Conservation (phyloP, 2,329 filamentous ascomycete species). For the Epichloe uncinata region DNA sequence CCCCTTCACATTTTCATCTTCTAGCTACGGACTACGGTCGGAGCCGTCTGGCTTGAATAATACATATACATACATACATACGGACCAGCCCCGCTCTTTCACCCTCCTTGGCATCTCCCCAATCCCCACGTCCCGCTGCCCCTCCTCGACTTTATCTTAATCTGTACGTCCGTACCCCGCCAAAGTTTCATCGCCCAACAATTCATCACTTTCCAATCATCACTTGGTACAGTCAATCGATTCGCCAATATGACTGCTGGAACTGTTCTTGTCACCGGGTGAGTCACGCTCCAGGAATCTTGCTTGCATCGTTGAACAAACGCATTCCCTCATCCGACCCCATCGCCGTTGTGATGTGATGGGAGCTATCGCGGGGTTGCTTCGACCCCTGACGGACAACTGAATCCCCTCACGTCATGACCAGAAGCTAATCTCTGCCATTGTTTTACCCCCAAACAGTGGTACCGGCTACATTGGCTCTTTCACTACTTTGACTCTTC, state of each 20-base stretch:
- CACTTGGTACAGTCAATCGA: background rate
- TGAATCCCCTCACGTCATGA: background rate
- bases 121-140: background rate
- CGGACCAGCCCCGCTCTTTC: no score
- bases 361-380: background rate
- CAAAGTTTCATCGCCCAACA: conserved; percentile 6
- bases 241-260: conserved; percentile 55
- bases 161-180: conserved; percentile 4
- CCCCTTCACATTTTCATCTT: no score
- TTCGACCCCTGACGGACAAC: background rate
- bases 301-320: background rate
- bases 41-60: no score
- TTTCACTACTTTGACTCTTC: conserved; percentile 83
- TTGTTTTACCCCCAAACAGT: conserved; percentile 35
- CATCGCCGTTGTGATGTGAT: no score
- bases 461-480: conserved; percentile 98
- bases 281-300: conserved; percentile 15
- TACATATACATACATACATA: no score
- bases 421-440: conserved; percentile 9
- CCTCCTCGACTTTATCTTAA: conserved; percentile 1
- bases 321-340: background rate
- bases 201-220: conserved; percentile 4
- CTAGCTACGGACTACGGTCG: no score
- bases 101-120: background rate
- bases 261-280: conserved; percentile 89